Percentiles rank a stretch among this genome's conserved stretches.
Conservation (phyloP, 257 asterid species). For the Jaltomata sinuosa region DNA sequence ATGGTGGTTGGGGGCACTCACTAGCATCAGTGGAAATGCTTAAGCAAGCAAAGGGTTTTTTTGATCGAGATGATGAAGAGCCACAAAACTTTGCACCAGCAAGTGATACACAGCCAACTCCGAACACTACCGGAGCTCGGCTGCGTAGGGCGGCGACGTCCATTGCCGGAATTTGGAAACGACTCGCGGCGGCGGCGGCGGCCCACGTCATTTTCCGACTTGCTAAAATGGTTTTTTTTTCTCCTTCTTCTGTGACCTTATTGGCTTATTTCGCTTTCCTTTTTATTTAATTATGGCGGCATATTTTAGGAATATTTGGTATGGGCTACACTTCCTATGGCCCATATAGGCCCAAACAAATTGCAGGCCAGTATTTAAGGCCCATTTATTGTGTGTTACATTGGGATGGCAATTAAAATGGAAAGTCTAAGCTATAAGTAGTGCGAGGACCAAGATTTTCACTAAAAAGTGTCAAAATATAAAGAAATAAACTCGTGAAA, state of each 20-base stretch:
- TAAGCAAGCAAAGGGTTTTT: constrained; percentile 50
- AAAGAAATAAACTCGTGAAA: too few species aligned
- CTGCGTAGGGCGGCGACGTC: constrained; percentile 29
- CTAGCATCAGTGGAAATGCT: constrained; percentile 40
- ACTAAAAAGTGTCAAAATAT: too few species aligned
- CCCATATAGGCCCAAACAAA: background rate
- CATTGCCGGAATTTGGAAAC: constrained; percentile 59
- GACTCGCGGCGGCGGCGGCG: constrained; percentile 51
- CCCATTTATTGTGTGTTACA: background rate
- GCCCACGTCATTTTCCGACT: constrained; percentile 52
- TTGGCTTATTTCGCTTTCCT: background rate
- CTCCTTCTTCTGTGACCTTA: background rate
- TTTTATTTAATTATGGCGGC: background rate
- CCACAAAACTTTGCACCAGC: constrained; percentile 32
- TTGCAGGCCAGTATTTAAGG: background rate
- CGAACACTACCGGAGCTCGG: constrained; percentile 40
- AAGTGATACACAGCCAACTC: constrained; percentile 48
- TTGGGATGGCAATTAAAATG: too few species aligned
- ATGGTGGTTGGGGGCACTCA: background rate
- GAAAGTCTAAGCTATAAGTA: too few species aligned
- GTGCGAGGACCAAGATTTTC: too few species aligned
- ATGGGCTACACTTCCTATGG: background rate
- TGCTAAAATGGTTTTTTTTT: background rate
- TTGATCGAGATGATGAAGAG: background rate
- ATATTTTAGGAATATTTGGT: background rate